Evolutionary conservation across 768 basidiomycete species (phyloP).

Genomic region (Pleurotus tuoliensis): DNA sequence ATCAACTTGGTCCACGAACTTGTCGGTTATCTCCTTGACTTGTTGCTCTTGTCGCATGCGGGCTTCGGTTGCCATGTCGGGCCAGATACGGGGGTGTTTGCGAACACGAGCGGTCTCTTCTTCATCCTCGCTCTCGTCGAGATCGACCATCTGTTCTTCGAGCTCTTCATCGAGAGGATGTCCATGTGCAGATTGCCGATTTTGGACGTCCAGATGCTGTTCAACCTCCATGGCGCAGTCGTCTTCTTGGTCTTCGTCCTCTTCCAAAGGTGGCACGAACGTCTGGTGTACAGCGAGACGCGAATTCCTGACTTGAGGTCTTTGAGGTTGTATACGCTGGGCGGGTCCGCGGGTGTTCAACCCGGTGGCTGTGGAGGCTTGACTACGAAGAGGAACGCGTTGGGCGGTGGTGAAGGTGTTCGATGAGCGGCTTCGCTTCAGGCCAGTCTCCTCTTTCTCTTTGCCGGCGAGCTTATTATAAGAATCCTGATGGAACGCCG

Average conservation of each 20-base stretch:
- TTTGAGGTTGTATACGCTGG: constrained; percentile 8
- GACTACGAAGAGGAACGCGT: constrained; percentile 61
- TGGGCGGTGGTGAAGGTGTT: constrained; percentile 44
- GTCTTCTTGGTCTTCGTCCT: constrained; percentile 35
- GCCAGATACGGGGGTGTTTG: constrained; percentile 60
- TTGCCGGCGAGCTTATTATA: constrained; percentile 48
- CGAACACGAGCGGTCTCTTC: constrained; percentile 28
- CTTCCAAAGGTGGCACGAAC: constrained; percentile 23
- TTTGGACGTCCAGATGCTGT: constrained; percentile 46
- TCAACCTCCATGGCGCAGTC: constrained; percentile 67
- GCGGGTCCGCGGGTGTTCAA: constrained; percentile 31
- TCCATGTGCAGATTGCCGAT: constrained; percentile 22
- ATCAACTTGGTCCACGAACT: constrained; percentile 66
- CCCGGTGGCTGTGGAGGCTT: constrained; percentile 26
- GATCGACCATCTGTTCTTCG: constrained; percentile 54
- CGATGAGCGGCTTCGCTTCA: constrained; percentile 64
- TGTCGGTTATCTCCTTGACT: constrained; percentile 66
- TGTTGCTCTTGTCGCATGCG: constrained; percentile 55
- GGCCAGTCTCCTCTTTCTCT: constrained; percentile 64
- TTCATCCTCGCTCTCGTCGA: constrained; percentile 43
- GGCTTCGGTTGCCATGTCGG: constrained; percentile 64
- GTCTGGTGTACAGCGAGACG: constrained; percentile 36
- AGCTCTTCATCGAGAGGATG: constrained; percentile 53
- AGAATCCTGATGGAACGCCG: constrained; percentile 36
- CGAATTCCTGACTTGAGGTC: constrained; percentile 28